These are phyloP conservation scores for Vitis hybrid DNA, from an alignment of 177 flowering plant species.

Conservation along the genomic window DNA sequence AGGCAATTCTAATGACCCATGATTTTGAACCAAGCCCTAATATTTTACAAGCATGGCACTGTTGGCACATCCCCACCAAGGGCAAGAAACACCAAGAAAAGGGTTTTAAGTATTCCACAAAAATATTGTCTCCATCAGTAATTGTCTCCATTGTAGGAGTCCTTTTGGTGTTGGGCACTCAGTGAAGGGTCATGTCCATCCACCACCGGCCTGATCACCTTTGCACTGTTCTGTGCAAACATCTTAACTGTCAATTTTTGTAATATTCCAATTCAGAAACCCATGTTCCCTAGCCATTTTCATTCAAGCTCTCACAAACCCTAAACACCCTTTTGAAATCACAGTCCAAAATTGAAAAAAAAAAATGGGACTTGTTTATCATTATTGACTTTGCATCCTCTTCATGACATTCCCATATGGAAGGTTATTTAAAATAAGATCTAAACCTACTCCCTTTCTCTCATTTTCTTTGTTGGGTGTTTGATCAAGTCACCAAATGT, in stretches of 20 bases:
- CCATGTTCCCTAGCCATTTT: conserved; percentile 5
- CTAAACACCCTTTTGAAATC: neutral
- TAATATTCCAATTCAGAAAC: neutral
- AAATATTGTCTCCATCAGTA: neutral
- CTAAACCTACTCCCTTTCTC: conserved; percentile 9
- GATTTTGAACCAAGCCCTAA: no score
- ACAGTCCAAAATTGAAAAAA: neutral
- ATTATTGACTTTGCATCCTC: conserved; percentile 16
- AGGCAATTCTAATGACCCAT: no score
- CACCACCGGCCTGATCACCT: neutral
- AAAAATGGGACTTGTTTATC: neutral
- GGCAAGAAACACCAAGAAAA: neutral
- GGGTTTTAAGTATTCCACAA: neutral
- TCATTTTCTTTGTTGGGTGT: conserved; percentile 5
- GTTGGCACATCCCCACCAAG: no score
- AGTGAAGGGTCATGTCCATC: conserved; percentile 13
- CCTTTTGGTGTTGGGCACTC: conserved; percentile 1
- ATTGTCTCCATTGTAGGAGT: conserved; percentile 4
- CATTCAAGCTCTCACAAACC: neutral
- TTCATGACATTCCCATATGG: conserved; percentile 9
- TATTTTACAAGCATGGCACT: no score
- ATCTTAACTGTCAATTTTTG: conserved; percentile 5
- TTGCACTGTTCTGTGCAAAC: conserved; percentile 3
- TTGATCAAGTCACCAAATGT: conserved; percentile 2
- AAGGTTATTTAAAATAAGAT: conserved; percentile 8